These are phyloP conservation scores for Hypomontagnella monticulosa DNA, from an alignment of 495 filamentous ascomycete genomes.

Conservation along the genomic window DNA sequence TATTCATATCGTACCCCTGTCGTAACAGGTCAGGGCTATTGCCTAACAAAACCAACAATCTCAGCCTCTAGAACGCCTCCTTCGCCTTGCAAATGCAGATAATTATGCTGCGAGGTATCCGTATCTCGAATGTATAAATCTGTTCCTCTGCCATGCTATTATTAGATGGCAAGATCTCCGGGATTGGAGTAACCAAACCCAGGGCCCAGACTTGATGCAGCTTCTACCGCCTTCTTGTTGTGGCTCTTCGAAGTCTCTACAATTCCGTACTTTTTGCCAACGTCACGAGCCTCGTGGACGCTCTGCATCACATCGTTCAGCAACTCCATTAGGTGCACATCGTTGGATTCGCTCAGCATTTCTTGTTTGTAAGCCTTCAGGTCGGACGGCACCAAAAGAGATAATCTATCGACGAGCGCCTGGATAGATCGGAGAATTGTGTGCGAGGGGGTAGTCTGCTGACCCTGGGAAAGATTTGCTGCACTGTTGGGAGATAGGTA, in stretches of 20 bases:
- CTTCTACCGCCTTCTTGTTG: slow-evolving; percentile 30
- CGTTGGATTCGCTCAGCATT: slow-evolving; percentile 73
- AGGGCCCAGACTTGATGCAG: neutral
- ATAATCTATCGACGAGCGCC: slow-evolving; percentile 69
- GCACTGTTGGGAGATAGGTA: slow-evolving; percentile 59
- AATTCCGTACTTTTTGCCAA: slow-evolving; percentile 76
- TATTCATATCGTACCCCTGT: slow-evolving; percentile 16
- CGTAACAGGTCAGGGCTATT: slow-evolving; percentile 7
- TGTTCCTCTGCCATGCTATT: neutral
- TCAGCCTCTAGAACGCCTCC: slow-evolving; percentile 39
- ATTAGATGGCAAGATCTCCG: slow-evolving; percentile 39
- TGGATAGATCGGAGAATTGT: slow-evolving; percentile 72
- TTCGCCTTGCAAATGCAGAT: slow-evolving; percentile 45
- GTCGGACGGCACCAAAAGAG: slow-evolving; percentile 66
- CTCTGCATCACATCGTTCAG: slow-evolving; percentile 74
- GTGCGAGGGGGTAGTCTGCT: slow-evolving; percentile 66
- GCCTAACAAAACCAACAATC: slow-evolving; percentile 14
- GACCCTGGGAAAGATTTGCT: slow-evolving; percentile 44
- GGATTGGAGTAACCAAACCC: slow-evolving; percentile 23
- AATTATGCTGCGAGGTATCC: slow-evolving; percentile 11
- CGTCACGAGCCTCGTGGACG: slow-evolving; percentile 70
- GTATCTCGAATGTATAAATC: neutral
- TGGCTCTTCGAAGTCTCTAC: slow-evolving; percentile 61
- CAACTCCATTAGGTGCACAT: slow-evolving; percentile 78
- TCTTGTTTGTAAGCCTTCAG: slow-evolving; percentile 63